Evolutionary conservation across 2,329 filamentous ascomycete species (phyloP), one percentile per base, ranked within the genome.

Genomic region (Arthroderma sp.): DNA sequence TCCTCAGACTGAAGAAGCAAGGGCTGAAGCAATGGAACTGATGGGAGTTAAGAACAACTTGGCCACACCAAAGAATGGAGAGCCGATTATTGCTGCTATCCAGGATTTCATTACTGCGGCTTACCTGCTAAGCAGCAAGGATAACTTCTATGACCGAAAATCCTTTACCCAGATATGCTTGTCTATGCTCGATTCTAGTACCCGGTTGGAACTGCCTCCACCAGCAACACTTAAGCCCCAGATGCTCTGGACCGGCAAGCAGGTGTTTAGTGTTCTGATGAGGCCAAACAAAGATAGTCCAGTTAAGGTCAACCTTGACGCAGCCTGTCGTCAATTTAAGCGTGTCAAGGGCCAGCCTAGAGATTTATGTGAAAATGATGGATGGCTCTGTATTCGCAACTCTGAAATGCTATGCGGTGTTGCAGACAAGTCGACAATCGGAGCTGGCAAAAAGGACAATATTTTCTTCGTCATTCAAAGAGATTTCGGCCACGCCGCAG

Each of bases 11-110:
- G 93, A 98, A 74, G 93, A 98, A 72, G 91, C 93, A 9, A 82
- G 93, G 58, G 88, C 91, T 1, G 93, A 98, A 72, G 93, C 93
- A 0, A 94, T 94, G 66, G 90, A 91, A 63, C 76, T 98, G 52
- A 98, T 98, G 93, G 93, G 93, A 43, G 91, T 98, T 57, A 95
- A 96, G 74, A 84, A 97, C 77, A 98, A 98, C 69, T 73, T 98
- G 59, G 87, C 87, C 2, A 98, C 93, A 0, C 93, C 93, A 0
- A 96, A 96, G 73, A 97, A 97, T 73, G 93, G 93, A 68, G 91
- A 95, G 65, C 93, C 93, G 1, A 95, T 98, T 65, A 97, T 98
- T 74, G 90, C 91, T 17, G 91, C 93, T n/a, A 98, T 95, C 31
- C 93, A 98, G 67, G 93, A 98, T 78, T 98, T 98, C 74, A 97